Evolutionary conservation across 139 green algal species (phyloP), one percentile per base, ranked within the genome.

Genomic region (Raphidocelis subcapitata): DNA sequence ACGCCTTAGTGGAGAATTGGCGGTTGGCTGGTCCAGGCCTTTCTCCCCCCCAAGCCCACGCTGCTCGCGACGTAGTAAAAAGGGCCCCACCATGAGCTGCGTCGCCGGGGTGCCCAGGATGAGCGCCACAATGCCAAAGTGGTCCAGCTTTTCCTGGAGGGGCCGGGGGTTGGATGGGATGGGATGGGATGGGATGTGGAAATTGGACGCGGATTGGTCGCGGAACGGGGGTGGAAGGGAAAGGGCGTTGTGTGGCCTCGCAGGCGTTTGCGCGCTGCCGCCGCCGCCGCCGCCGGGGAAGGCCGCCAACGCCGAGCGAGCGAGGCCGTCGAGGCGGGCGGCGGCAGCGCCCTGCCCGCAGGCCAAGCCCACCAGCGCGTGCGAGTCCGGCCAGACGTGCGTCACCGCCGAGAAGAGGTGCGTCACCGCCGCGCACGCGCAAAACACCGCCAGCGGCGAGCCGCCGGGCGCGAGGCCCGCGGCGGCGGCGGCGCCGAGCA

Each of bases 121-220:
- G 0, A 92, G 81, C 16, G 73, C 82, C 2, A 93, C 80, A 20
- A 97, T 97, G 57, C 91, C 92, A 1, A 96, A 14, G 73, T 97
- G 92, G 70, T 97, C 92, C 12, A 86, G 31, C 78, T 97, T 97
- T 35, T 97, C 92, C 83, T 91, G 85, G 52, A 72, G 35, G 41
- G 41, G 41, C 8, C 41, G n/a, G n/a, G n/a, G n/a, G n/a, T n/a
- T n/a, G n/a, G n/a, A n/a, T n/a, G n/a, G n/a, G n/a, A n/a, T n/a
- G n/a, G n/a, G n/a, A n/a, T n/a, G n/a, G n/a, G n/a, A n/a, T n/a
- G n/a, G n/a, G n/a, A n/a, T n/a, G n/a, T n/a, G n/a, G n/a, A n/a
- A n/a, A n/a, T n/a, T n/a, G n/a, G n/a, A n/a, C 41, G 41, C 41
- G 12, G 41, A 8, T 49, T 12, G 41, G 41, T 12, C 8, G 41